Base-by-base conservation (phyloP, 306 rosid genomes). In the Cicer cuneatum region DNA sequence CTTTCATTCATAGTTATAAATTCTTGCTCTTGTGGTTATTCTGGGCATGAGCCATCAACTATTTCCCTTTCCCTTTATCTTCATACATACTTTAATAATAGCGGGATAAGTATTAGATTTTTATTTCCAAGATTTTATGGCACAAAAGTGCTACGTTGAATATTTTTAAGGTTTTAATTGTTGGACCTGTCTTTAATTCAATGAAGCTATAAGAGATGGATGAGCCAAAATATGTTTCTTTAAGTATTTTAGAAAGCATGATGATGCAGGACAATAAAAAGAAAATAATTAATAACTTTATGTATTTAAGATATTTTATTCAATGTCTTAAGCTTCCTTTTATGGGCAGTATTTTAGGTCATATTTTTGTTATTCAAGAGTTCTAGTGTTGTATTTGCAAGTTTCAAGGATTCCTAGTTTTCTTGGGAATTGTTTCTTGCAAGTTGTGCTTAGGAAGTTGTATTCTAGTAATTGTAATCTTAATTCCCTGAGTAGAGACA, bases 381-480 rank as follows among this genome's bases (percentile, higher is more conserved):
- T 38, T 38, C 29, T 38, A 62, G 8, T 38, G 11, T 61, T 5
- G 24, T 60, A 60, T 60, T 37, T 60, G 24, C 24, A 37, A 35
- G 66, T 58, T 40, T 58, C 18, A 6, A 24, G 40, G 38, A n/a
- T 58, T 58, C 18, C 42, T 58, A 29, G 15, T 59, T 33, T 41
- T 59, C 33, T 59, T 59, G 18, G 40, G 18, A 33, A 41, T 59
- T 33, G 64, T 58, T 58, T 58, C 64, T 58, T 58, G 64, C 38
- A 58, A 29, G 40, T 58, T 58, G 15, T 58, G 40, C 64, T 8
- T 13, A 58, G 18, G 15, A 58, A 58, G 39, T 58, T 29, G 64
- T 10, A 10, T 10, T 56, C 5, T 51, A 51, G 11, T 51, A 51
- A 14, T 15, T 21, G 39, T 24, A 58, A 58, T 24, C 41, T 24